Evolutionary conservation across 495 filamentous ascomycete species (phyloP).

Genomic region (Podospora fimiseda): DNA sequence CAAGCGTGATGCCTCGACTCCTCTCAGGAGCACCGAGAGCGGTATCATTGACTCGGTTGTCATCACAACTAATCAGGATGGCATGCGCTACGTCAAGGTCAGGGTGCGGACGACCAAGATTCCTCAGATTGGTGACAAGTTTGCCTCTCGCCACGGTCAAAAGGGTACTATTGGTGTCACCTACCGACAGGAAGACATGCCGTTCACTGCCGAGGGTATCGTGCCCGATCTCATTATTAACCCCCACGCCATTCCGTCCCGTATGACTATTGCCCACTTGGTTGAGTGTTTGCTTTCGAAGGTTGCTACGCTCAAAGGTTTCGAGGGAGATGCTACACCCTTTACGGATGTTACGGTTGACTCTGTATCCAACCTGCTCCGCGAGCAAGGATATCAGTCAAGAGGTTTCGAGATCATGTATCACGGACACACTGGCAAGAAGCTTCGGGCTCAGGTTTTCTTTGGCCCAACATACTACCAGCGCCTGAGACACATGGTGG

Average conservation of each 20-base stretch:
- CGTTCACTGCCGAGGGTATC: conserved; percentile 87
- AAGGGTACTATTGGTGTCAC: conserved; percentile 99
- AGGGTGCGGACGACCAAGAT: conserved; percentile 95
- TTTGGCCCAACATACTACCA: conserved; percentile 98
- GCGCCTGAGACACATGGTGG: conserved; percentile 97
- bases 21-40: conserved; percentile 87
- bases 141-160: conserved; percentile 97
- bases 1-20: conserved; percentile 92
- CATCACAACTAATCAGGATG: conserved; percentile 85
- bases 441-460: conserved; percentile 91
- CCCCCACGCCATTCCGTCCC: conserved; percentile 97
- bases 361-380: conserved; percentile 82
- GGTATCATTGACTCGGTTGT: conserved; percentile 94
- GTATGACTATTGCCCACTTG: conserved; percentile 99
- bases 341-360: conserved; percentile 98
- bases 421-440: conserved; percentile 92
- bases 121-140: conserved; percentile 98
- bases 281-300: conserved; percentile 98
- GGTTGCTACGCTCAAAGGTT: conserved; percentile 80
- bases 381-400: conserved; percentile 88
- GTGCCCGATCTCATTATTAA: conserved; percentile 98
- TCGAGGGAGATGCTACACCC: conserved; percentile 94
- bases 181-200: conserved; percentile 97
- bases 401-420: conserved; percentile 98
- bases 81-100: conserved; percentile 90